These are phyloP conservation scores for Tylopilus sp. DNA, from an alignment of 768 basidiomycete genomes.

Conservation along the genomic window DNA sequence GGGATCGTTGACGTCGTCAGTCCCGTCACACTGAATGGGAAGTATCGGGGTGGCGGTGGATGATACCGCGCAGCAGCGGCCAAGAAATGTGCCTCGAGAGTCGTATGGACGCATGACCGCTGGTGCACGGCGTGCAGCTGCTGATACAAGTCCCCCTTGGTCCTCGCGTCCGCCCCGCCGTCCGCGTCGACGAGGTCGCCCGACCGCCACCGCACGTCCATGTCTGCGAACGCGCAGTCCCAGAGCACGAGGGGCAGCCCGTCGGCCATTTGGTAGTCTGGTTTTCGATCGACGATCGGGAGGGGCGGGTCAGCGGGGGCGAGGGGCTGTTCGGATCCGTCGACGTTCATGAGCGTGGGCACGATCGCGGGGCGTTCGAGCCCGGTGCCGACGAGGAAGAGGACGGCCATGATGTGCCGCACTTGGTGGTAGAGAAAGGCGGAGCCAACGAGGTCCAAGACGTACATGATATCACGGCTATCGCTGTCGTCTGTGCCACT, in stretches of 20 bases:
- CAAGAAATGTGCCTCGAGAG: slow-evolving; percentile 65
- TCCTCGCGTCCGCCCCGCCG: slow-evolving; percentile 20
- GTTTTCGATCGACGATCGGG: slow-evolving; percentile 65
- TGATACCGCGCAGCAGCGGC: slow-evolving; percentile 53
- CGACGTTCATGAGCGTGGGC: slow-evolving; percentile 68
- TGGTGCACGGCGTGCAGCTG: slow-evolving; percentile 52
- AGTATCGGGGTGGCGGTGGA: slow-evolving; percentile 34
- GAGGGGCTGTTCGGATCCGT: slow-evolving; percentile 23
- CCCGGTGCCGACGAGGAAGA: slow-evolving; percentile 83
- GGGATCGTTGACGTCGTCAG: slow-evolving; percentile 20
- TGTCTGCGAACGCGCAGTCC: slow-evolving; percentile 74
- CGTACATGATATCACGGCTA: slow-evolving; percentile 43
- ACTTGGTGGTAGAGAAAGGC: slow-evolving; percentile 97
- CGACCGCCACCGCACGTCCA: slow-evolving; percentile 70
- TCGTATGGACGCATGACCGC: slow-evolving; percentile 61
- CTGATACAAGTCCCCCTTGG: slow-evolving; percentile 42
- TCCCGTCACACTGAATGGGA: slow-evolving; percentile 34
- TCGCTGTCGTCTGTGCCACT: neutral
- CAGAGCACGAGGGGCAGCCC: slow-evolving; percentile 88
- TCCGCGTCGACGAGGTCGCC: slow-evolving; percentile 28
- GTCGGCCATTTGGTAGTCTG: slow-evolving; percentile 93
- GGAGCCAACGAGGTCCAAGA: slow-evolving; percentile 80
- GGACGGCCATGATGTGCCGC: slow-evolving; percentile 86
- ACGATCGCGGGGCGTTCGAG: slow-evolving; percentile 74
- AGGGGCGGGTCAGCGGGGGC: slow-evolving; percentile 27